Evolutionary conservation across 495 filamentous ascomycete genomes (phyloP).

Genomic region (Thermothielavioides terrestris): DNA sequence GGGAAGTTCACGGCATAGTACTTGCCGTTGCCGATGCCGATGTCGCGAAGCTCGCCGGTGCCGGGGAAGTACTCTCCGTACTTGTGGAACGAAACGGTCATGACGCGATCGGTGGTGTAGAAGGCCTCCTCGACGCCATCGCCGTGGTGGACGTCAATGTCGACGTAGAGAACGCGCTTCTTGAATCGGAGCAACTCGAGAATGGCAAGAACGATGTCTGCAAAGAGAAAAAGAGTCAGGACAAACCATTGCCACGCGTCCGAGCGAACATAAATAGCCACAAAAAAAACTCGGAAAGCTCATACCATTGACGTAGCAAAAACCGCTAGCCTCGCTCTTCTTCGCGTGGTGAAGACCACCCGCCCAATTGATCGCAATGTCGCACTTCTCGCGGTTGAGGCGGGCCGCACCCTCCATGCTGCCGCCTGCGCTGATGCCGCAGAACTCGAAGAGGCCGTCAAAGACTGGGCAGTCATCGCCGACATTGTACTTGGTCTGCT

Average conservation of each 20-base stretch:
- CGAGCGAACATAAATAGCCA: not conserved
- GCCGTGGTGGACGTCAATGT: conserved; percentile 97
- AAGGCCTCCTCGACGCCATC: conserved; percentile 97
- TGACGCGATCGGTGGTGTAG: conserved; percentile 89
- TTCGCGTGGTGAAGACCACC: conserved; percentile 97
- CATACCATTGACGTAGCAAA: conserved; percentile 95
- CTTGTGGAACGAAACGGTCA: conserved; percentile 96
- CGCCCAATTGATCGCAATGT: conserved; percentile 98
- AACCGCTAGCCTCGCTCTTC: conserved; percentile 85
- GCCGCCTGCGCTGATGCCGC: conserved; percentile 91
- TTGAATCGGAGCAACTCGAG: conserved; percentile 81
- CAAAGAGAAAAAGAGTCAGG: not conserved
- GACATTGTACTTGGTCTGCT: conserved; percentile 95
- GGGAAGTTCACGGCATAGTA: conserved; percentile 96
- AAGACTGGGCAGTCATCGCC: conserved; percentile 98
- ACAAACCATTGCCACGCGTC: not conserved
- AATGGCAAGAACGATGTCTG: conserved; percentile 94
- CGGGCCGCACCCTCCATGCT: conserved; percentile 95
- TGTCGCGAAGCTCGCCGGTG: conserved; percentile 90
- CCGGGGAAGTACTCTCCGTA: conserved; percentile 99
- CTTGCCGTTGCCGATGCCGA: conserved; percentile 86
- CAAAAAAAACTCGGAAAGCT: not conserved
- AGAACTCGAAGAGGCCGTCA: conserved; percentile 96
- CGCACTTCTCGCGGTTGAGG: conserved; percentile 87
- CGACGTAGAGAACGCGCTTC: conserved; percentile 90